Evolutionary conservation across 139 green algal genomes (phyloP), one percentile per base, ranked within the genome.

Genomic region (Picochlorum sp.): DNA sequence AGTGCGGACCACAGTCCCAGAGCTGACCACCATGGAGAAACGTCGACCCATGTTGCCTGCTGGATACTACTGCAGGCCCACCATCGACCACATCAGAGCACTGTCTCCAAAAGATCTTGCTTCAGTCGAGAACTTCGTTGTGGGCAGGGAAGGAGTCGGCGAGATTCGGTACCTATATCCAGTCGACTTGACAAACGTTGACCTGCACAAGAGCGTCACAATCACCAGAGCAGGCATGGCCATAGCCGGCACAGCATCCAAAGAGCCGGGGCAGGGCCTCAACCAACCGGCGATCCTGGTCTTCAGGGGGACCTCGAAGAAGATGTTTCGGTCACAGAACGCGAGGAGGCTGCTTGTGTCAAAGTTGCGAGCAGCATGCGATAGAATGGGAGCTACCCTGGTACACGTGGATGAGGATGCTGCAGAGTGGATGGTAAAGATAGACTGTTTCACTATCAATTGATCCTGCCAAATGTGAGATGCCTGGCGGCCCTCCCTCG

Each of bases 111-210:
- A 55, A 3, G 28, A 78, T 57, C 68, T 80, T 14, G 30, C 18
- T 49, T 20, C 52, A 16, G 60, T 81, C 26, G 37, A 28, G 2
- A 66, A 57, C 0, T 72, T 81, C 41, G 62, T 76, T 4, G 11
- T 81, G 0, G 71, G 75, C 2, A 57, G 66, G 14, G 16, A 66
- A 13, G 61, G 59, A 41, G 2, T 65, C 4, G 75, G 75, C 4
- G 75, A 81, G 50, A 55, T 81, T 2, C 14, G n/a, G 13, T 79
- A 79, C 50, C 21, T 81, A 9, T 49, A 70, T 38, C 71, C 71
- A 45, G 70, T 81, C 10, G 37, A 79, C 61, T 20, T 81, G 30
- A 54, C 31, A 7, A 34, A 21, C 24, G 18, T 63, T 9, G 52
- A 76, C 57, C 37, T 81, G 23, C 71, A 72, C 18, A 28, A 47